Conservation (phyloP, 345 rosid species). For the Adansonia digitata region DNA sequence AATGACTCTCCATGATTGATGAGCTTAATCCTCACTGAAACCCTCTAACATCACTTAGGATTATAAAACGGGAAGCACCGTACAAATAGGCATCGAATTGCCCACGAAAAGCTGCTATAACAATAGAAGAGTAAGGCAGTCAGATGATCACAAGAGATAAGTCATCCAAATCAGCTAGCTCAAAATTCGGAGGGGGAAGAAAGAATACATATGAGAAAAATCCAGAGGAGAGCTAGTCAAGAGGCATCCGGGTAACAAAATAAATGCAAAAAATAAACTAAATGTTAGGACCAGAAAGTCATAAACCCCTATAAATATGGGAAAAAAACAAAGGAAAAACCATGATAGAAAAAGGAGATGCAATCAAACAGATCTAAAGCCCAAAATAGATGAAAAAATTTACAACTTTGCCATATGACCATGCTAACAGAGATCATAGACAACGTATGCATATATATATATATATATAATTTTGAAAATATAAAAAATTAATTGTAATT, state of each 20-base stretch:
- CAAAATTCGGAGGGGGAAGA: not conserved
- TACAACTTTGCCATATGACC: constrained; percentile 10
- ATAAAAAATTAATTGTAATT: no score
- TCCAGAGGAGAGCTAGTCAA: not conserved
- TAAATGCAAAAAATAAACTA: not conserved
- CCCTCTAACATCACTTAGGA: constrained; percentile 17
- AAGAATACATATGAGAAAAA: not conserved
- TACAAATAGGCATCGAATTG: not conserved
- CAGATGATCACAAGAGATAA: not conserved
- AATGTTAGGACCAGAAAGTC: constrained; percentile 26
- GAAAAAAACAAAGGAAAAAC: constrained; percentile 9
- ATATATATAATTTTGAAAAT: not conserved
- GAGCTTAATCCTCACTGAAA: constrained; percentile 36
- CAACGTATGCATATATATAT: no score
- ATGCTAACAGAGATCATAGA: not conserved
- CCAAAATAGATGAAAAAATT: not conserved
- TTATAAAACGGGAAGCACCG: constrained; percentile 14
- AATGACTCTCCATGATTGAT: constrained; percentile 45
- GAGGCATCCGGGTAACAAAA: constrained; percentile 14
- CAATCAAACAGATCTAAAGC: not conserved
- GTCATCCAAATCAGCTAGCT: not conserved
- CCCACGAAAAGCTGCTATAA: constrained; percentile 18
- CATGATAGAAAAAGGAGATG: constrained; percentile 1
- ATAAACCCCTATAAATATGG: constrained; percentile 25
- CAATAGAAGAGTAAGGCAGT: not conserved